These are phyloP conservation scores for Fusarium dimerum DNA, from an alignment of 2,329 filamentous ascomycete genomes.

Conservation along the genomic window DNA sequence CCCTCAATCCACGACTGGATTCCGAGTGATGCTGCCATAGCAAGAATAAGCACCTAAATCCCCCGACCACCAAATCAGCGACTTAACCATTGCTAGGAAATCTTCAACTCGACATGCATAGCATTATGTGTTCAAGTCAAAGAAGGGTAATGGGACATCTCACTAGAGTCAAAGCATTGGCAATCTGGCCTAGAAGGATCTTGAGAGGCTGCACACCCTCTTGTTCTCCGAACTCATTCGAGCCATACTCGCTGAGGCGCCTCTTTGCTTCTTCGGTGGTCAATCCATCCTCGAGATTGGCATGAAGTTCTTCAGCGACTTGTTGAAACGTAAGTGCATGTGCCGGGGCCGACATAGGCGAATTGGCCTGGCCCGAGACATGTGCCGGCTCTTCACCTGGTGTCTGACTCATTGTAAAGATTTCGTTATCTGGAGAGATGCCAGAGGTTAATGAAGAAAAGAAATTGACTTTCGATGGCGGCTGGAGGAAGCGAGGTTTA, in stretches of 20 bases:
- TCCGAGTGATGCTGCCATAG: constrained; percentile 56
- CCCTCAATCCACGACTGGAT: constrained; percentile 62
- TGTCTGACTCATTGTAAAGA: not conserved
- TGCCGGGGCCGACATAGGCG: constrained; percentile 60
- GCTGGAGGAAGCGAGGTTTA: too few species aligned
- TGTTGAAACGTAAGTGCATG: constrained; percentile 59
- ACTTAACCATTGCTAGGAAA: too few species aligned
- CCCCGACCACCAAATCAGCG: too few species aligned
- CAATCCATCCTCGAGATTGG: constrained; percentile 60
- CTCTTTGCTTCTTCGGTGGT: constrained; percentile 52
- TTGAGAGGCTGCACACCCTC: constrained; percentile 61
- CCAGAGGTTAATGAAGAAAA: too few species aligned
- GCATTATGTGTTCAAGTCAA: not conserved
- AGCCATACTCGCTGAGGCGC: constrained; percentile 57
- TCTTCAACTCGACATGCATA: too few species aligned
- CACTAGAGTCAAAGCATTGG: constrained; percentile 70
- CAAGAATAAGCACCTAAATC: constrained; percentile 50
- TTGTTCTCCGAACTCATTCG: constrained; percentile 63
- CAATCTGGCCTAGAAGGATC: constrained; percentile 65
- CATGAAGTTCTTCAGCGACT: constrained; percentile 55
- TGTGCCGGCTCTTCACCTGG: constrained; percentile 1
- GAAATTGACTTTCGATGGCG: too few species aligned
- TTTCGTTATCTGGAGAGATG: not conserved
- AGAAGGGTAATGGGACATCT: constrained; percentile 3
- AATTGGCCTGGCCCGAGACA: constrained; percentile 45